A percentile compares a stretch with the other conserved stretches of the same genome.
Conservation (phyloP, 2,329 filamentous ascomycete genomes). For the Aureobasidium lini region DNA sequence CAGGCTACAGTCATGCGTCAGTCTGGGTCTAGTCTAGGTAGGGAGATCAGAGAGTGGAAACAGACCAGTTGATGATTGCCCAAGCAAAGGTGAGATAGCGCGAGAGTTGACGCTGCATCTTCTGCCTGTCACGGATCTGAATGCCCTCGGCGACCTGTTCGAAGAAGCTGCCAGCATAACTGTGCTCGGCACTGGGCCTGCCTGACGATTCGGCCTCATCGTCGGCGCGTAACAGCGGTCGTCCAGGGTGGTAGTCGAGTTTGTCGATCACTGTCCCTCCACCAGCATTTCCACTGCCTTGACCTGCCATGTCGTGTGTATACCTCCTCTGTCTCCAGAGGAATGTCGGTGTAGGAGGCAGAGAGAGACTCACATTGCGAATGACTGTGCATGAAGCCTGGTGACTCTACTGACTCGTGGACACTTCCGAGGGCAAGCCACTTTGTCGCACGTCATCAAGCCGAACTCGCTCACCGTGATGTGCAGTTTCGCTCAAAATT, state of each 20-base stretch:
- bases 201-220: slow-evolving; percentile 25
- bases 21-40: background rate
- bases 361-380: background rate
- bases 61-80: slow-evolving; percentile 53
- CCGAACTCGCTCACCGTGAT: background rate
- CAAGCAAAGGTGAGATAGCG: slow-evolving; percentile 52
- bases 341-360: background rate
- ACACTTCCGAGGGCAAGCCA: background rate
- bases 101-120: slow-evolving; percentile 45
- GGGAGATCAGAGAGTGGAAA: background rate
- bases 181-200: slow-evolving; percentile 34
- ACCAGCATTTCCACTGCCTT: background rate
- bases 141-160: slow-evolving; percentile 55
- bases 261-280: slow-evolving; percentile 35
- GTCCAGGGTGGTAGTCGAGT: slow-evolving; percentile 40
- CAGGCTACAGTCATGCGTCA: slow-evolving; percentile 38
- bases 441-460: background rate
- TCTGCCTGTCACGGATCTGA: slow-evolving; percentile 48
- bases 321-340: slow-evolving; percentile 2
- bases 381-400: background rate
- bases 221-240: slow-evolving; percentile 35
- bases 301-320: background rate
- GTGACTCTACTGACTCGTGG: slow-evolving; percentile 1
- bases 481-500: background rate
- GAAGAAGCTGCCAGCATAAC: slow-evolving; percentile 48